Conservation (phyloP, 129 eudicot genomes). For the Lactuca saligna region DNA sequence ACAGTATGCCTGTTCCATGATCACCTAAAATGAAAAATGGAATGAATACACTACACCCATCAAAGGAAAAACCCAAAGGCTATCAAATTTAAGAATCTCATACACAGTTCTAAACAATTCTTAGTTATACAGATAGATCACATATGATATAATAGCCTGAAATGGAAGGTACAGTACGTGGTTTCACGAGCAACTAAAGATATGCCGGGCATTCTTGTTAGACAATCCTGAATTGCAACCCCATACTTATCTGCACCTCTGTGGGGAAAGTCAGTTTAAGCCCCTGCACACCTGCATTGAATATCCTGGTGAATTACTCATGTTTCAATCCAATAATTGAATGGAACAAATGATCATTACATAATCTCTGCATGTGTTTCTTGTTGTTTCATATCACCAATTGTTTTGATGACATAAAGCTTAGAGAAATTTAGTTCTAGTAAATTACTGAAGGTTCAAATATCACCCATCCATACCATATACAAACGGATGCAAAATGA, state of each 20-base stretch:
- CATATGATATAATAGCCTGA: slow-evolving; percentile 8
- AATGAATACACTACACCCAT: slow-evolving; percentile 20
- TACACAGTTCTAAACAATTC: slow-evolving; percentile 22
- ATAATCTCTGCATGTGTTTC: slow-evolving; percentile 20
- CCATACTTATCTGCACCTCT: slow-evolving; percentile 37
- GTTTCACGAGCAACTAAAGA: slow-evolving; percentile 84
- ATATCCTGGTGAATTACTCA: slow-evolving; percentile 25
- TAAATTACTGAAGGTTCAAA: background rate
- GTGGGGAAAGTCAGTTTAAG: slow-evolving; percentile 17
- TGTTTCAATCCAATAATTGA: slow-evolving; percentile 15
- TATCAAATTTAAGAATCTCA: slow-evolving; percentile 13
- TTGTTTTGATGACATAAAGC: background rate
- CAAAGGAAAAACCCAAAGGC: slow-evolving; percentile 16
- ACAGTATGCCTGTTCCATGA: slow-evolving; percentile 21
- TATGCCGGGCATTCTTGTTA: slow-evolving; percentile 94
- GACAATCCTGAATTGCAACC: slow-evolving; percentile 30
- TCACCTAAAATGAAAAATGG: slow-evolving; percentile 12
- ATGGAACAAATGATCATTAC: slow-evolving; percentile 16
- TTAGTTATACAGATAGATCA: slow-evolving; percentile 14
- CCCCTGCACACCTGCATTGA: slow-evolving; percentile 47
- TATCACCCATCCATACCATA: background rate
- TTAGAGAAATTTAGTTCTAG: background rate
- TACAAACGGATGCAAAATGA: slow-evolving; percentile 4
- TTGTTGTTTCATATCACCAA: background rate
- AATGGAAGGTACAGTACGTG: slow-evolving; percentile 51